phyloP scores from a whole-genome alignment of 495 filamentous ascomycete species.

The Hypomontagnella submonticulosa region DNA sequence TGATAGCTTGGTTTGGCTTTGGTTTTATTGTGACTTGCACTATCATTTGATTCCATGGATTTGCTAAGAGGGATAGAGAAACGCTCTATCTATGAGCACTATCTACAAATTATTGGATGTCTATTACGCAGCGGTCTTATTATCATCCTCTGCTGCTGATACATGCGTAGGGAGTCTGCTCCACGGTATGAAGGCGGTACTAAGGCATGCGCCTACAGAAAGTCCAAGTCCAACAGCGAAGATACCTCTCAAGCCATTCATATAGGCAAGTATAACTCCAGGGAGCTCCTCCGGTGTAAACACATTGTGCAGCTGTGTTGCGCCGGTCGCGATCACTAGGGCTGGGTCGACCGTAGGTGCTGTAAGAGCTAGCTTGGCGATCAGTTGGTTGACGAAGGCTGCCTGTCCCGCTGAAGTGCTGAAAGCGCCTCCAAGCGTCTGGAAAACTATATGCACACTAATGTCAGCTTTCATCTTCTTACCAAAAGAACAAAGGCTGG shows the following conservation, averaged over 20 bases:
- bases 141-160: too few species aligned
- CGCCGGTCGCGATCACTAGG: conserved; percentile 60
- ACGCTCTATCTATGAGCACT: too few species aligned
- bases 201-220: background rate
- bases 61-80: too few species aligned
- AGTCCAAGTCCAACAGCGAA: conserved; percentile 56
- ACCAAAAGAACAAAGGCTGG: too few species aligned
- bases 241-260: conserved; percentile 63
- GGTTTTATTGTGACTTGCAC: too few species aligned
- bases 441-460: conserved; percentile 39
- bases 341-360: conserved; percentile 58
- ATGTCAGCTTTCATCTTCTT: too few species aligned
- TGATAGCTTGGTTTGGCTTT: too few species aligned
- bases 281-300: conserved; percentile 59
- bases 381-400: conserved; percentile 58
- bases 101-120: too few species aligned
- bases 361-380: conserved; percentile 46
- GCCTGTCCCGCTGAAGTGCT: conserved; percentile 59
- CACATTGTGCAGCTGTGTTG: conserved; percentile 59
- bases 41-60: too few species aligned
- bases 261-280: conserved; percentile 67
- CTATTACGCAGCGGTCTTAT: too few species aligned
- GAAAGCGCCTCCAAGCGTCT: conserved; percentile 62
- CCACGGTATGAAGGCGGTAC: background rate
- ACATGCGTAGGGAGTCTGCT: background rate